Percentiles rank a stretch among this genome's conserved stretches.
phyloP scores from a whole-genome alignment of 768 basidiomycete species.

The Collybia sp. region DNA sequence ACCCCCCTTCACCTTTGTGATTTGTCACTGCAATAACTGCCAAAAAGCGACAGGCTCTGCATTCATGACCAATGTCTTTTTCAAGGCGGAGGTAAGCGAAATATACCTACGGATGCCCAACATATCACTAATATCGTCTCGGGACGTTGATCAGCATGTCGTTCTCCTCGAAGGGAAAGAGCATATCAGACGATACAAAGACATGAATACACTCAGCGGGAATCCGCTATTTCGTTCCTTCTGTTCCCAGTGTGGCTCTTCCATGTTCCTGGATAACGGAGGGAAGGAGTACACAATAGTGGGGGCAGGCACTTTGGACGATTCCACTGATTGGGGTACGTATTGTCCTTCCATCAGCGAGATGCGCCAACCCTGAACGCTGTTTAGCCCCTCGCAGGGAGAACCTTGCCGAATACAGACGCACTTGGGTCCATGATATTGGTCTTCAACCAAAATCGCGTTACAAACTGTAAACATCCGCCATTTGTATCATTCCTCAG shows the following conservation, averaged over 20 bases:
- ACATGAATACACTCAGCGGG: constrained; percentile 18
- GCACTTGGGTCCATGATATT: too few relatives aligned
- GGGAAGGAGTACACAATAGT: constrained; percentile 17
- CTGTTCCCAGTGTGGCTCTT: constrained; percentile 20
- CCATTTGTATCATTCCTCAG: too few relatives aligned
- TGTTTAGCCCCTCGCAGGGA: too few relatives aligned
- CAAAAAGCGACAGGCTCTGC: constrained; percentile 36
- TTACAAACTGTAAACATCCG: too few relatives aligned
- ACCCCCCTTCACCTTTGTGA: constrained; percentile 29
- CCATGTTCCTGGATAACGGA: constrained; percentile 15
- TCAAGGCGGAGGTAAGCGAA: constrained; percentile 21
- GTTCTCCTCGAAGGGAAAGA: constrained; percentile 17
- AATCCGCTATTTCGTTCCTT: constrained; percentile 18
- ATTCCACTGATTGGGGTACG: constrained; percentile 25
- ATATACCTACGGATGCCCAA: too few relatives aligned
- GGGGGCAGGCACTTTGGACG: constrained; percentile 25
- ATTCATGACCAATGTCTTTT: constrained; percentile 34
- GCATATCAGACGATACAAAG: constrained; percentile 14
- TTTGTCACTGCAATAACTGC: constrained; percentile 40
- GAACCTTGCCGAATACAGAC: too few relatives aligned
- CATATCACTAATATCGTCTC: too few relatives aligned
- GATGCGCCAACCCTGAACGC: too few relatives aligned
- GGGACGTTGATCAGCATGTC: constrained; percentile 11
- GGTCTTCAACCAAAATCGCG: too few relatives aligned
- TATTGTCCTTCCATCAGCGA: neutral